Evolutionary conservation across 345 rosid species (phyloP), one percentile per base, ranked within the genome.

Genomic region (Citrus inodora): DNA sequence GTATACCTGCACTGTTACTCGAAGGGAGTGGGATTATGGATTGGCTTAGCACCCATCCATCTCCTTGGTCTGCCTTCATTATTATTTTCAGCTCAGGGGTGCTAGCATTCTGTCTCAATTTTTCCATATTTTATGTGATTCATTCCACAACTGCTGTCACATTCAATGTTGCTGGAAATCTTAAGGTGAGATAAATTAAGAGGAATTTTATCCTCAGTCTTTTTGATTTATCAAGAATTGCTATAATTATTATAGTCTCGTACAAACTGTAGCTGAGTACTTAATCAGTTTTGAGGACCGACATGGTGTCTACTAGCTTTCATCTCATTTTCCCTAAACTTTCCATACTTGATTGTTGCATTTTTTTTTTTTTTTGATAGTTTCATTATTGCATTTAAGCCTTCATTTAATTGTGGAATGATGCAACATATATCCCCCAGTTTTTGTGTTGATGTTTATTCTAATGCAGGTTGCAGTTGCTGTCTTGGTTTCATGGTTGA

Each of bases 81-180:
- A 91, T 96, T 70, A 94, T 96, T 55, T 86, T 96, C 82, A 87
- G 88, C 82, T 96, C 99, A 22, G 99, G 99, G 60, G 92, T 94
- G 80, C 78, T 96, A 58, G 99, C 99, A 22, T 96, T 96, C 86
- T 96, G 97, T 82, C 97, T 96, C 58, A 96, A 96, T 89, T 96
- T 96, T 86, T 96, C 99, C 80, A 96, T 96, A 77, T 96, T 96
- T 80, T 96, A 96, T 4, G 99, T 96, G 76, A 96, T 96, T 76
- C 99, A 96, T 87, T 96, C 99, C 22, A 96, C 99, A 72, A 96
- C 99, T 24, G 99, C 99, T 17, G 99, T 96, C 77, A 96, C 99
- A 30, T 96, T 96, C 83, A 96, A 96, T 19, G 99, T 96, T 73
- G 99, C 99, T 25, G 99, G 99, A 80, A 96, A 96, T 84, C 98